Evolutionary conservation across 2,329 filamentous ascomycete species (phyloP).

Genomic region (Colletotrichum camelliae): DNA sequence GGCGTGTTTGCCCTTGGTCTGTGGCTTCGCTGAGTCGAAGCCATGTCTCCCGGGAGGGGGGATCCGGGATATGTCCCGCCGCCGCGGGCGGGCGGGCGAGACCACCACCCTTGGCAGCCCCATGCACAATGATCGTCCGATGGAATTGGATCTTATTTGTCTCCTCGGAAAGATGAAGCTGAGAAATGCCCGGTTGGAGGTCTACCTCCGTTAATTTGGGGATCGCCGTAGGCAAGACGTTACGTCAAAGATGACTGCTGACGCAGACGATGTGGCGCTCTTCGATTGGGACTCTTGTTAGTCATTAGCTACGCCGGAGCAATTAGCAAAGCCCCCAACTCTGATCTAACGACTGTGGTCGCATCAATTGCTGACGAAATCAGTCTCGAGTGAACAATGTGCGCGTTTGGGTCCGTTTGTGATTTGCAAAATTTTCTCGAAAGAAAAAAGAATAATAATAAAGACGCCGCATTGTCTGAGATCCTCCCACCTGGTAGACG

Average conservation of each 20-base stretch:
- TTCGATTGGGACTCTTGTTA: not conserved
- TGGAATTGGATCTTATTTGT: constrained; percentile 5
- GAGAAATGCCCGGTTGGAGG: not conserved
- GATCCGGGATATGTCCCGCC: constrained; percentile 1
- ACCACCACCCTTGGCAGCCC: not conserved
- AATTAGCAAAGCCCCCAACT: not conserved
- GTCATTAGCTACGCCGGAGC: not conserved
- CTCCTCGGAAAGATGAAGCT: not conserved
- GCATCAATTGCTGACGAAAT: not conserved
- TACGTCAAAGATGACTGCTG: not conserved
- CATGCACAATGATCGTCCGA: not conserved
- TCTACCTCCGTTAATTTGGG: not conserved
- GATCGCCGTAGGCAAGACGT: not conserved
- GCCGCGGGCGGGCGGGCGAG: not conserved
- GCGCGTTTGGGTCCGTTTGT: not conserved
- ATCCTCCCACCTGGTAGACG: not conserved
- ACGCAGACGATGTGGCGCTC: not conserved
- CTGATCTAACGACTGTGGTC: not conserved
- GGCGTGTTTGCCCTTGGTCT: not conserved
- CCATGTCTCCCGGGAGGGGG: constrained; percentile 4
- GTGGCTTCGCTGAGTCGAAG: not conserved
- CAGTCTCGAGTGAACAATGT: not conserved
- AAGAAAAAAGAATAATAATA: constrained; percentile 7
- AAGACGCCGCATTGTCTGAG: constrained; percentile 5
- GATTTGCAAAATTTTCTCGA: not conserved